phyloP scores from a whole-genome alignment of 116 monocot species.

The Dioscorea cayenensis region DNA sequence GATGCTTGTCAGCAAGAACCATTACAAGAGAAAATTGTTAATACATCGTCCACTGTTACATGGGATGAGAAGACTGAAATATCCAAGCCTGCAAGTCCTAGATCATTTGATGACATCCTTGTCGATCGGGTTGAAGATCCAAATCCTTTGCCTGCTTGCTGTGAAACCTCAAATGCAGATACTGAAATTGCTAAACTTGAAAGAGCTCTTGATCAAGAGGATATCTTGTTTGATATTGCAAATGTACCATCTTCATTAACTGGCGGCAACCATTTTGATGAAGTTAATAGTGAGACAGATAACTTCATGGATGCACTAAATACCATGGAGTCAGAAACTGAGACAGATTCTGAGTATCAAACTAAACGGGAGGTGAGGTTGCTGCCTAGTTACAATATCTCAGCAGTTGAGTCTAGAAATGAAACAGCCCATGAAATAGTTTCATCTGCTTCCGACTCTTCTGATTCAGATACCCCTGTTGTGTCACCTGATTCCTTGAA shows the following conservation, averaged over 20 bases:
- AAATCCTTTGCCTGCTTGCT: constrained; percentile 9
- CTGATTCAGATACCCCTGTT: constrained; percentile 19
- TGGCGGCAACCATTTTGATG: constrained; percentile 39
- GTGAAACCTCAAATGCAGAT: constrained; percentile 15
- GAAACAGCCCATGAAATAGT: not conserved
- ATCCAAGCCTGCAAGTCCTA: constrained; percentile 25
- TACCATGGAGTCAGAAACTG: constrained; percentile 78
- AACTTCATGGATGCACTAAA: constrained; percentile 89
- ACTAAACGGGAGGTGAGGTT: constrained; percentile 43
- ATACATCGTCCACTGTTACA: constrained; percentile 39
- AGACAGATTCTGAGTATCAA: constrained; percentile 75
- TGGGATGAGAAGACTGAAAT: constrained; percentile 92
- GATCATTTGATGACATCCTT: constrained; percentile 24
- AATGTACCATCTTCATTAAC: constrained; percentile 19
- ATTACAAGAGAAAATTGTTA: constrained; percentile 18
- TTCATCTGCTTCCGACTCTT: constrained; percentile 15
- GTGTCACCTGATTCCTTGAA: constrained; percentile 11
- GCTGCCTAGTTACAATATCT: constrained; percentile 9
- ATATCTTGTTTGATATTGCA: constrained; percentile 16
- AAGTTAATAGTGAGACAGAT: constrained; percentile 63
- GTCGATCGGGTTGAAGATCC: constrained; percentile 24
- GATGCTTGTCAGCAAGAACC: constrained; percentile 20
- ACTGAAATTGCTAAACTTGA: constrained; percentile 12
- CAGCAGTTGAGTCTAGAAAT: constrained; percentile 11
- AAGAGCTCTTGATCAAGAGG: constrained; percentile 12